Conservation (phyloP, 345 rosid genomes). For the Murraya paniculata region DNA sequence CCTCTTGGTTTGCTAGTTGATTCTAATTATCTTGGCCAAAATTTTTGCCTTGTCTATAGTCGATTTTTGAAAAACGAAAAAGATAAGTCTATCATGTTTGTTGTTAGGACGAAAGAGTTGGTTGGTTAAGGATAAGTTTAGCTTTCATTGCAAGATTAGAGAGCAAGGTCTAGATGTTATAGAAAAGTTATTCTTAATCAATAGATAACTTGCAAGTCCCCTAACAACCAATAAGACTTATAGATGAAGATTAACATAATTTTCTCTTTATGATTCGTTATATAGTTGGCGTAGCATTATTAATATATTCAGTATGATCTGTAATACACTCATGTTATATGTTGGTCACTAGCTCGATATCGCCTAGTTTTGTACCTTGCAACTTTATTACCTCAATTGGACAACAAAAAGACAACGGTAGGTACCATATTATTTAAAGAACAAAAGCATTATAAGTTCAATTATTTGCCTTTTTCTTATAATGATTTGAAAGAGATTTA, state of each 20-base stretch:
- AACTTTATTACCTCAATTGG: background rate
- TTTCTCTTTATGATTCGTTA: background rate
- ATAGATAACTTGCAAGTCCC: too few relatives aligned
- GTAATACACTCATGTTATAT: background rate
- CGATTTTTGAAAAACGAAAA: too few relatives aligned
- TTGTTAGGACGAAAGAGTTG: too few relatives aligned
- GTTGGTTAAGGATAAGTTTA: too few relatives aligned
- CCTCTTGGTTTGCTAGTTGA: background rate
- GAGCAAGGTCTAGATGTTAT: too few relatives aligned
- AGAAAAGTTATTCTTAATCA: too few relatives aligned
- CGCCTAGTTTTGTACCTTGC: background rate
- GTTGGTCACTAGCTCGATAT: background rate
- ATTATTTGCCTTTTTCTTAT: background rate
- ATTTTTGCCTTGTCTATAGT: too few relatives aligned
- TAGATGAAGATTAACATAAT: background rate
- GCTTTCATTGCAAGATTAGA: too few relatives aligned
- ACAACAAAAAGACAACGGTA: background rate
- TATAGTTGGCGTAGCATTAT: too few relatives aligned
- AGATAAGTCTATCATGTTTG: too few relatives aligned
- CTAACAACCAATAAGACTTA: background rate
- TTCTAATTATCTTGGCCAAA: background rate
- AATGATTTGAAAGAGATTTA: conserved; percentile 1
- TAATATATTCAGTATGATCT: background rate
- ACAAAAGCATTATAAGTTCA: background rate
- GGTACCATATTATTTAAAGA: background rate